These are phyloP conservation scores for Phlebiopsis flavidoalba DNA, from an alignment of 768 basidiomycete species.

Conservation along the genomic window DNA sequence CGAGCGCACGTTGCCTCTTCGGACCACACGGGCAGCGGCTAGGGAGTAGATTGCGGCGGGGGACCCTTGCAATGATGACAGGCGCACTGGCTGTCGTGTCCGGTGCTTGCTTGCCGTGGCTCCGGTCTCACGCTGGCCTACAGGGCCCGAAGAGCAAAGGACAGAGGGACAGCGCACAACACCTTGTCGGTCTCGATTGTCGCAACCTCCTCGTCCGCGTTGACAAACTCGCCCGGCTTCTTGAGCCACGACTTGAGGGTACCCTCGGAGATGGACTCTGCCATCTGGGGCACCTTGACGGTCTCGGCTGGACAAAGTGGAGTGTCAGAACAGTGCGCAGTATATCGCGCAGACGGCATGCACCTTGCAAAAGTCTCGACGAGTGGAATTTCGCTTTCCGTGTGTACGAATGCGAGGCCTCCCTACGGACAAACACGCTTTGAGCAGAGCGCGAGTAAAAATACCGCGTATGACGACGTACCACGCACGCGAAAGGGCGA, in stretches of 20 bases:
- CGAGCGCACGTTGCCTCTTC: background rate
- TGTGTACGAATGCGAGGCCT: slow-evolving; percentile 39
- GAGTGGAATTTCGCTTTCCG: slow-evolving; percentile 64
- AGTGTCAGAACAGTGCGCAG: background rate
- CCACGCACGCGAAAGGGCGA: slow-evolving; percentile 43
- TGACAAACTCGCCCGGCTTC: slow-evolving; percentile 86
- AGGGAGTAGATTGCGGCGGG: background rate
- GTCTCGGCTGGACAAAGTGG: slow-evolving; percentile 58
- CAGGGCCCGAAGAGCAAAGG: background rate
- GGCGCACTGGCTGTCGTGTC: background rate
- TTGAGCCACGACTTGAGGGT: slow-evolving; percentile 94
- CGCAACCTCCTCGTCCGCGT: slow-evolving; percentile 92
- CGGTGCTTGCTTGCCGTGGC: background rate
- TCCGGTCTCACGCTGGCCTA: background rate
- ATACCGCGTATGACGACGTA: slow-evolving; percentile 22
- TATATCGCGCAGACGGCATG: slow-evolving; percentile 13
- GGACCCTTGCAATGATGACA: background rate
- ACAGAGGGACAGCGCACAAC: slow-evolving; percentile 12
- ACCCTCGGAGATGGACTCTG: slow-evolving; percentile 97
- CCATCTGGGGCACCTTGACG: slow-evolving; percentile 95
- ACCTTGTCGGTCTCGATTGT: slow-evolving; percentile 99
- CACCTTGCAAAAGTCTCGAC: slow-evolving; percentile 65
- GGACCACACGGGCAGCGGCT: background rate
- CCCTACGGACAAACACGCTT: slow-evolving; percentile 30
- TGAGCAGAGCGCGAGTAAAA: slow-evolving; percentile 6